These are phyloP conservation scores for Pichia terricola DNA, from an alignment of 1,139 yeast species.

Conservation along the genomic window DNA sequence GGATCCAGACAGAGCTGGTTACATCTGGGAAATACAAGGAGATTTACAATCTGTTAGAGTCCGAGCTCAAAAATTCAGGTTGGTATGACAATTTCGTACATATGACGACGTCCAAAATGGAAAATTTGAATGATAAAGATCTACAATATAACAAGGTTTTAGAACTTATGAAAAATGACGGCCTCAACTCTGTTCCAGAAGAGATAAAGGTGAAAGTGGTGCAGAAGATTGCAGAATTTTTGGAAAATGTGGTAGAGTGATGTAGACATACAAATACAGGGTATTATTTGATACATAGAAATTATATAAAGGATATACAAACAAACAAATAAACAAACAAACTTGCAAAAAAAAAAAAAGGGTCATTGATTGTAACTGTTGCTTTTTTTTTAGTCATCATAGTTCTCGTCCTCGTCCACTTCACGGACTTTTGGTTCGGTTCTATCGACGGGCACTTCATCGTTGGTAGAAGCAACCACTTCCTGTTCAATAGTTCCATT, in stretches of 20 bases:
- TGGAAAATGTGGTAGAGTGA: conserved; percentile 37
- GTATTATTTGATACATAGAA: no score
- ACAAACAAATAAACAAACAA: no score
- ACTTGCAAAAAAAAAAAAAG: no score
- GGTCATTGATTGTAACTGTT: no score
- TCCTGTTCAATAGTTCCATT: conserved; percentile 25
- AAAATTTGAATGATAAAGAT: conserved; percentile 18
- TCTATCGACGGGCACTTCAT: background rate
- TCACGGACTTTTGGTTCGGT: conserved; percentile 45
- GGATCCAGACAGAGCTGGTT: conserved; percentile 62
- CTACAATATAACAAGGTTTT: conserved; percentile 45
- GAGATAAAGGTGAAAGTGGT: conserved; percentile 52
- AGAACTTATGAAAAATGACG: conserved; percentile 38
- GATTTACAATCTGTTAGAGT: conserved; percentile 51
- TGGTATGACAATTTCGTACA: conserved; percentile 75
- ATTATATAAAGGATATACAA: no score
- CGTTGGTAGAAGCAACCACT: conserved; percentile 7
- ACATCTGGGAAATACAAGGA: conserved; percentile 73
- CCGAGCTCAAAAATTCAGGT: conserved; percentile 64
- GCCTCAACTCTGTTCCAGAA: conserved; percentile 47
- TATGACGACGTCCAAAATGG: conserved; percentile 37
- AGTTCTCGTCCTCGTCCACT: conserved; percentile 76
- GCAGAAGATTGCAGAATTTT: conserved; percentile 47
- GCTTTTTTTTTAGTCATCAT: conserved; percentile 41
- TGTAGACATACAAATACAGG: background rate